Evolutionary conservation across 1,284 basidiomycete species (phyloP), one percentile per base, ranked within the genome.

Genomic region (Cystobasidium slooffiae): DNA sequence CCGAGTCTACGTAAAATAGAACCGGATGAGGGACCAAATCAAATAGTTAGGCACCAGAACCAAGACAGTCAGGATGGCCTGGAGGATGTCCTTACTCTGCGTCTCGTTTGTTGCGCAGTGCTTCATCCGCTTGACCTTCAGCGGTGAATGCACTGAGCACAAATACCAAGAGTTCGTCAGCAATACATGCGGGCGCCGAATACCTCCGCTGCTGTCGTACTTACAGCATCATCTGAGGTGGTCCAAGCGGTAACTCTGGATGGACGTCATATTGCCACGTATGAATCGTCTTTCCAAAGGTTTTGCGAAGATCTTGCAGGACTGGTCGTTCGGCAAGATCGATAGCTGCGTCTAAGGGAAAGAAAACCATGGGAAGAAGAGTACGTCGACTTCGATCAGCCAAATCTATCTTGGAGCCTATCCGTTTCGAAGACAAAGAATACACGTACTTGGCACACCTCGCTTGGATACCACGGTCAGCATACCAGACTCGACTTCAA

Each of bases 401-500:
- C 59, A 31, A 49, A 3, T 14, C 62, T 20, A 3, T 64, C 14
- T 3, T 7, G 20, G 58, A 24, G 22, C 55, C 37, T 58, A 5
- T 24, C 16, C 12, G 55, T 14, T 3, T 58, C 55, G 7, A 8
- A 24, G 22, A 24, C 14, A 6, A 49, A n/a, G n/a, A 12, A 41
- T 6, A 9, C 3, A 55, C 61, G 49, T 55, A 61, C 63, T 58
- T 37, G 62, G 64, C 18, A 73, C 58, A 22, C 53, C 75, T 3
- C 52, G 39, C 49, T 75, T 73, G 6, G 77, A 77, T 46, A 80
- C 77, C 16, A 78, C 75, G 41, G 78, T 78, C 37, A 80, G 69
- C 41, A 76, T 68, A 9, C 80, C 80, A 55, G 76, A 78, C 74
- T 79, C 79, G 53, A 81, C 78, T 56, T 81, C 80, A 67, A 79